A percentile compares a stretch with the other conserved stretches of the same genome.
These are phyloP conservation scores for Phytophthora citrophthora DNA, from an alignment of 352 stramenopile genomes.

Conservation along the genomic window DNA sequence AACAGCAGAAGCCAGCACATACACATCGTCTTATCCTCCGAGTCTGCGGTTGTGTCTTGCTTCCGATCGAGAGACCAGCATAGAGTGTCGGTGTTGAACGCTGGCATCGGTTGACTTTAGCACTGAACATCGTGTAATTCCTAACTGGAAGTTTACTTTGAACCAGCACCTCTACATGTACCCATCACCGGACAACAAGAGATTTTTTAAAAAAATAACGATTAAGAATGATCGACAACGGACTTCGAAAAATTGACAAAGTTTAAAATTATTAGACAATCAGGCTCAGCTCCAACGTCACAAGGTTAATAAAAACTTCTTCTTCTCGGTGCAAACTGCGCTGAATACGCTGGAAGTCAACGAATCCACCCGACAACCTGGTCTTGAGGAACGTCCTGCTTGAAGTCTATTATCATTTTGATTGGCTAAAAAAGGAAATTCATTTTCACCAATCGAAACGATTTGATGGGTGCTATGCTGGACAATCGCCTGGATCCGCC, in stretches of 20 bases:
- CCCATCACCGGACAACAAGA: too few species aligned
- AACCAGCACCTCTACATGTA: too few species aligned
- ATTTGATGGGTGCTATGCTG: not conserved
- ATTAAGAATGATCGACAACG: too few species aligned
- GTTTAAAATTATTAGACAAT: too few species aligned
- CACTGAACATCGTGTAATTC: conserved; percentile 2
- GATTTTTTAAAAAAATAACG: too few species aligned
- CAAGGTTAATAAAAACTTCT: not conserved
- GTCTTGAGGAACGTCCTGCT: not conserved
- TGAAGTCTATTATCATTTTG: conserved; percentile 5
- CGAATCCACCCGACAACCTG: conserved; percentile 1
- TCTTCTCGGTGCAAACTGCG: too few species aligned
- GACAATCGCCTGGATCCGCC: conserved; percentile 10
- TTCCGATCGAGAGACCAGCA: not conserved
- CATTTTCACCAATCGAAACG: conserved; percentile 24
- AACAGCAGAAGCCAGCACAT: conserved; percentile 14
- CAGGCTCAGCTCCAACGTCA: not conserved
- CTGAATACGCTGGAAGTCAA: not conserved
- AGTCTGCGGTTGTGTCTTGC: conserved; percentile 5
- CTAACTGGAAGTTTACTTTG: too few species aligned
- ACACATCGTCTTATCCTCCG: conserved; percentile 9
- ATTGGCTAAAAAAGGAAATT: conserved; percentile 6
- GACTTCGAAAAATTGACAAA: too few species aligned
- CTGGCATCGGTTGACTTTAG: not conserved
- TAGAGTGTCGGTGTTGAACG: conserved; percentile 7